phyloP scores from a whole-genome alignment of 225 moss, liverwort and hornwort genomes.

The Takakia lepidozioides region DNA sequence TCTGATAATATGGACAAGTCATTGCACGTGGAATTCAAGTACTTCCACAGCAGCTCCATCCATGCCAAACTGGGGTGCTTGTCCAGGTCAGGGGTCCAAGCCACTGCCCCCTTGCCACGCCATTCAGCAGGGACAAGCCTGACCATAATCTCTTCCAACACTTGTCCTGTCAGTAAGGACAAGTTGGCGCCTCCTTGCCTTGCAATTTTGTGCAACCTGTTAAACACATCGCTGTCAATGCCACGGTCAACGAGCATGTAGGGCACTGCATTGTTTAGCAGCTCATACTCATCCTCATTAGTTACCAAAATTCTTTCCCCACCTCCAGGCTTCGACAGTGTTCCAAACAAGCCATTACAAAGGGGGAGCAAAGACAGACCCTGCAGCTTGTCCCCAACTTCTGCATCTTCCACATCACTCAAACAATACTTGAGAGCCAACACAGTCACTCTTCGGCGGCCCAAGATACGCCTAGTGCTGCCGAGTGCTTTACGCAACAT shows the following conservation, averaged over 20 bases:
- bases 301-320: conserved; percentile 51
- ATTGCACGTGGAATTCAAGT: conserved; percentile 39
- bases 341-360: conserved; percentile 52
- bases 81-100: conserved; percentile 58
- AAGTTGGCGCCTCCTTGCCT: conserved; percentile 57
- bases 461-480: conserved; percentile 47
- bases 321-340: conserved; percentile 42
- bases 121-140: conserved; percentile 67
- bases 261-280: conserved; percentile 43
- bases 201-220: conserved; percentile 50
- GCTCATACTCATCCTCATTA: conserved; percentile 48
- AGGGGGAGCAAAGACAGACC: conserved; percentile 73
- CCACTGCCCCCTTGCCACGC: conserved; percentile 49
- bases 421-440: conserved; percentile 79
- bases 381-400: conserved; percentile 58
- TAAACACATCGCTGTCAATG: conserved; percentile 46
- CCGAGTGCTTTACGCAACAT: conserved; percentile 59
- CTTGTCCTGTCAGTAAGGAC: conserved; percentile 43
- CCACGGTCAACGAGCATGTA: conserved; percentile 64
- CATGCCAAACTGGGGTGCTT: conserved; percentile 56
- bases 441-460: conserved; percentile 37
- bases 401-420: conserved; percentile 53
- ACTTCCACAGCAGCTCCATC: conserved; percentile 78
- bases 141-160: conserved; percentile 60
- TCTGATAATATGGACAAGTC: conserved; percentile 58